Conservation (phyloP, 495 filamentous ascomycete species). For the Massariosphaeria phaeospora region DNA sequence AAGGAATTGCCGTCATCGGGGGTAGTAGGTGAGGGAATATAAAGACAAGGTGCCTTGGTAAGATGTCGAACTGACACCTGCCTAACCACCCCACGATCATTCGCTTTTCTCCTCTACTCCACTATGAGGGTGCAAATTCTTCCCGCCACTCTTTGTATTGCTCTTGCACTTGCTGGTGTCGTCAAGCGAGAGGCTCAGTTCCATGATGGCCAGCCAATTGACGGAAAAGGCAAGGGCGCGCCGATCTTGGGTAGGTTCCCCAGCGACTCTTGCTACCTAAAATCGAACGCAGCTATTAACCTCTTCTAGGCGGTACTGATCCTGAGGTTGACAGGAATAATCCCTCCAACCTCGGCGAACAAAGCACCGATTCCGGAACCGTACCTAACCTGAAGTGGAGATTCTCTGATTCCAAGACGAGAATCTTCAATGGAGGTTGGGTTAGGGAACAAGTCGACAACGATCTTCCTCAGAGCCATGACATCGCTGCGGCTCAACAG, state of each 20-base stretch:
- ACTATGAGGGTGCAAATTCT: no score
- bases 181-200: slow-evolving; percentile 42
- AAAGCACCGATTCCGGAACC: slow-evolving; percentile 55
- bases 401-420: slow-evolving; percentile 59
- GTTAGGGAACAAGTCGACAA: slow-evolving; percentile 59
- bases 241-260: slow-evolving; percentile 49
- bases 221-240: slow-evolving; percentile 52
- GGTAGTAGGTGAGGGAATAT: no score
- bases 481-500: slow-evolving; percentile 59
- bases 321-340: slow-evolving; percentile 48
- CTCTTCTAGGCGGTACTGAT: slow-evolving; percentile 46
- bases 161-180: slow-evolving; percentile 26
- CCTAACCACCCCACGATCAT: no score
- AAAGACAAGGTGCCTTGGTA: no score
- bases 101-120: no score
- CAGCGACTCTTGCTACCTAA: background rate
- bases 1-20: no score
- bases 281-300: slow-evolving; percentile 6
- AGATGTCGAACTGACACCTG: no score
- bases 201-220: slow-evolving; percentile 50
- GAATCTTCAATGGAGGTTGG: slow-evolving; percentile 58
- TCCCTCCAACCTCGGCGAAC: slow-evolving; percentile 54
- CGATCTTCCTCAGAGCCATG: slow-evolving; percentile 54
- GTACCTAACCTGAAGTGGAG: slow-evolving; percentile 62
- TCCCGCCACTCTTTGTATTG: background rate